phyloP scores from a whole-genome alignment of 1,139 yeast species.

The Nematodospora anomalae region DNA sequence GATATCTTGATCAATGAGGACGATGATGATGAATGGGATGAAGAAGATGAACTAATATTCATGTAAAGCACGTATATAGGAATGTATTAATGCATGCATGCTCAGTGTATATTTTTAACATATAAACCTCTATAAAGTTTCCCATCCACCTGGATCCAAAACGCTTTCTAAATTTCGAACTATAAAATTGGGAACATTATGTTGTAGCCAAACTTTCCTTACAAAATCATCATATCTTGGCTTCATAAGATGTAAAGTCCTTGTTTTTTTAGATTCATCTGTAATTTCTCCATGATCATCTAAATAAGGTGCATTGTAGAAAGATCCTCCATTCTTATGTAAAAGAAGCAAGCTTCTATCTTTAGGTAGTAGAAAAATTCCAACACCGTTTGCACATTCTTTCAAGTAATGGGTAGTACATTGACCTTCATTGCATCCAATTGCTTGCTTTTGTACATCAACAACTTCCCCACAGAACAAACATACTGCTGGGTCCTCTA shows the following conservation, averaged over 20 bases:
- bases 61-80: background rate
- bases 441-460: slow-evolving; percentile 60
- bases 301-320: slow-evolving; percentile 79
- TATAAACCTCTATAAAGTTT: slow-evolving; percentile 59
- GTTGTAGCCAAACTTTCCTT: slow-evolving; percentile 73
- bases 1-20: slow-evolving; percentile 20
- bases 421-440: slow-evolving; percentile 58
- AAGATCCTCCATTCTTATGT: slow-evolving; percentile 75
- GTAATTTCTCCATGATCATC: slow-evolving; percentile 89
- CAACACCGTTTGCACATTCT: slow-evolving; percentile 70
- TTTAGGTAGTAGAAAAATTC: slow-evolving; percentile 76
- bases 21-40: slow-evolving; percentile 18
- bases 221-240: slow-evolving; percentile 67
- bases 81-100: slow-evolving; percentile 7
- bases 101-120: background rate
- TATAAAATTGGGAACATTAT: slow-evolving; percentile 73
- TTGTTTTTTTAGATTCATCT: slow-evolving; percentile 68
- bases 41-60: slow-evolving; percentile 7
- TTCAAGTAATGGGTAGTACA: slow-evolving; percentile 64
- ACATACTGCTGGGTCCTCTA: slow-evolving; percentile 83
- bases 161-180: slow-evolving; percentile 78
- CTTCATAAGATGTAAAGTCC: slow-evolving; percentile 67
- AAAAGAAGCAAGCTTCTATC: slow-evolving; percentile 69
- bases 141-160: slow-evolving; percentile 95
- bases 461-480: slow-evolving; percentile 75